Conservation (phyloP, 2,329 filamentous ascomycete genomes). For the Sporothrix globosa region DNA sequence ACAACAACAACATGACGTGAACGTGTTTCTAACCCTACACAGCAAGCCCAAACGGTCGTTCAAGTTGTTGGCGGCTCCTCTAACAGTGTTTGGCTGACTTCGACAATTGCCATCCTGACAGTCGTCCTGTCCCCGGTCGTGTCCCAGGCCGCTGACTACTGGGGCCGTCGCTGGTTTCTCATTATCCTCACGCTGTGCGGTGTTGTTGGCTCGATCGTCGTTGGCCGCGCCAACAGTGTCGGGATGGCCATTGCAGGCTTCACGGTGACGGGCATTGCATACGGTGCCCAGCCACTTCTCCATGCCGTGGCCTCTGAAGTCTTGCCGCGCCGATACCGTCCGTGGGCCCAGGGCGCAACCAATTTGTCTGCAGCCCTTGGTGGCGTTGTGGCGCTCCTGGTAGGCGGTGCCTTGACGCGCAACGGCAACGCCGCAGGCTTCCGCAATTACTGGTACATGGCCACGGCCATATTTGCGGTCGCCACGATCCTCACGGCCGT, state of each 20-base stretch:
- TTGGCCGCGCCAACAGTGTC: slow-evolving; percentile 44
- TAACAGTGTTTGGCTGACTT: slow-evolving; percentile 44
- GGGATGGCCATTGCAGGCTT: slow-evolving; percentile 47
- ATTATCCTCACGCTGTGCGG: slow-evolving; percentile 44
- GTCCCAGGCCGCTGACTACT: slow-evolving; percentile 49
- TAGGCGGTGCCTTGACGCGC: slow-evolving; percentile 45
- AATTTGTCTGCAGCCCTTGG: slow-evolving; percentile 43
- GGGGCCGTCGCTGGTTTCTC: slow-evolving; percentile 50
- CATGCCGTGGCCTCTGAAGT: slow-evolving; percentile 48
- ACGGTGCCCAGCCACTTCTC: slow-evolving; percentile 47
- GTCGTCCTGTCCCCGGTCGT: slow-evolving; percentile 45
- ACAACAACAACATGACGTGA: background rate
- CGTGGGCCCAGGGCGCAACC: slow-evolving; percentile 44
- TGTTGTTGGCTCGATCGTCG: slow-evolving; percentile 44
- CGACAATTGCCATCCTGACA: slow-evolving; percentile 46
- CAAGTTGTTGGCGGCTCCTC: background rate
- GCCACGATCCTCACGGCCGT: slow-evolving; percentile 40
- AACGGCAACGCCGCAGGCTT: slow-evolving; percentile 43
- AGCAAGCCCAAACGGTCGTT: slow-evolving; percentile 21
- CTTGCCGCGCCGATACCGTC: slow-evolving; percentile 45
- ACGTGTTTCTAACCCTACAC: background rate
- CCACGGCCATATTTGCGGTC: slow-evolving; percentile 40
- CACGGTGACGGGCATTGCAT: slow-evolving; percentile 44
- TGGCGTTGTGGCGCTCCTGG: slow-evolving; percentile 42
- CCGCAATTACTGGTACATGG: slow-evolving; percentile 46